Conservation (phyloP, 108 stramenopile genomes). For the Fragilaria radians region DNA sequence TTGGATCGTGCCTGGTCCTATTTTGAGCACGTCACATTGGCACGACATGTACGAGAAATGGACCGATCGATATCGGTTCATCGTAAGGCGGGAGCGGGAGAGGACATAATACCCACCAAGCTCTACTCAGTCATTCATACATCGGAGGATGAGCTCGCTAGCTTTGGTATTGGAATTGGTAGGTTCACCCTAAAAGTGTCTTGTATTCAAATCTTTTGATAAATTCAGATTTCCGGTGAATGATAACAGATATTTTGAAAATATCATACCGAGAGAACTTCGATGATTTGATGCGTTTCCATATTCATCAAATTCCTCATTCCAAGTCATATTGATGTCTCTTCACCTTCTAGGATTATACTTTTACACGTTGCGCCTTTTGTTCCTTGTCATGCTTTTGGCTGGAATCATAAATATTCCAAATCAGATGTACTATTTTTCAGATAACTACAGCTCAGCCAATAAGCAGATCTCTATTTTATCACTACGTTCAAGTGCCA, state of each 20-base stretch:
- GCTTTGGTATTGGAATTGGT: conserved; percentile 39
- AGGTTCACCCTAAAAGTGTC: too few relatives aligned
- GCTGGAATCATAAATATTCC: conserved; percentile 65
- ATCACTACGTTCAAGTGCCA: conserved; percentile 1
- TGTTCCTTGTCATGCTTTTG: conserved; percentile 45
- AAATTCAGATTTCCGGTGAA: too few relatives aligned
- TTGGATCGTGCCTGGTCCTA: conserved; percentile 22
- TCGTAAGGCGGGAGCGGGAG: conserved; percentile 6
- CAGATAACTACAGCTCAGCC: conserved; percentile 33
- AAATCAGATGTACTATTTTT: conserved; percentile 61
- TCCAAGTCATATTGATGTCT: too few relatives aligned
- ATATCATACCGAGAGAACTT: too few relatives aligned
- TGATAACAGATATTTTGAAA: too few relatives aligned
- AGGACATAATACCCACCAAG: conserved; percentile 10
- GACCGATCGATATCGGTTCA: not conserved
- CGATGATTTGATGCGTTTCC: too few relatives aligned
- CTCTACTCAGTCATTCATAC: conserved; percentile 18
- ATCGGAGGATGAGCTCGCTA: not conserved
- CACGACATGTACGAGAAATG: conserved; percentile 6
- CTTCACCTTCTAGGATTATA: conserved; percentile 50
- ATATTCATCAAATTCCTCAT: too few relatives aligned
- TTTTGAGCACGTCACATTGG: conserved; percentile 26
- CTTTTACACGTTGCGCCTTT: conserved; percentile 63
- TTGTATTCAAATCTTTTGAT: too few relatives aligned
- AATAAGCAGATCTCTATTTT: not conserved